phyloP scores from a whole-genome alignment of 1,139 yeast genomes.

The Pichia sp. region DNA sequence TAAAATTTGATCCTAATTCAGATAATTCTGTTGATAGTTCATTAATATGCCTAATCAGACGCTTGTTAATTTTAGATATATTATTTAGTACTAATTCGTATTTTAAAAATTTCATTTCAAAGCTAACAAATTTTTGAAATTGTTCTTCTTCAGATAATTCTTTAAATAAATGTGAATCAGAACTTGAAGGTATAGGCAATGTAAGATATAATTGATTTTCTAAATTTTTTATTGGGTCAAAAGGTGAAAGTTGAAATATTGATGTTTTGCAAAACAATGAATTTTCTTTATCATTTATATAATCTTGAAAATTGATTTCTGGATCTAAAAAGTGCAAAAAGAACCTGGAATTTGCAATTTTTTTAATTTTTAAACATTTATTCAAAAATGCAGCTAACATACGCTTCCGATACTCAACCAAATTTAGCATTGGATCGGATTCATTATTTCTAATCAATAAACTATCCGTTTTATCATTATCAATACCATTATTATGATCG shows the following conservation, averaged over 20 bases:
- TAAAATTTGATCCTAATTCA: slow-evolving; percentile 66
- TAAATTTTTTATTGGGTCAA: slow-evolving; percentile 25
- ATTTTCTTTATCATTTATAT: slow-evolving; percentile 24
- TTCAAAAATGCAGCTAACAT: slow-evolving; percentile 73
- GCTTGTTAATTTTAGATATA: slow-evolving; percentile 62
- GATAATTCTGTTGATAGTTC: slow-evolving; percentile 64
- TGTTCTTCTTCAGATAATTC: slow-evolving; percentile 26
- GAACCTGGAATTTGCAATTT: slow-evolving; percentile 53
- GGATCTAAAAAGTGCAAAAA: slow-evolving; percentile 81
- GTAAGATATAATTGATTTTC: slow-evolving; percentile 29
- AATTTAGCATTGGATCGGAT: slow-evolving; percentile 21
- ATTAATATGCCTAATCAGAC: slow-evolving; percentile 53
- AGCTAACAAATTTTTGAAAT: slow-evolving; percentile 34
- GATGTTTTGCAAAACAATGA: slow-evolving; percentile 23
- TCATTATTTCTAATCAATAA: neutral
- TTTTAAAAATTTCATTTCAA: slow-evolving; percentile 46
- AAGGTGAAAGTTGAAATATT: slow-evolving; percentile 26
- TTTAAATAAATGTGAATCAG: slow-evolving; percentile 21
- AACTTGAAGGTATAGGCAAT: slow-evolving; percentile 27
- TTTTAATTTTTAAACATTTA: slow-evolving; percentile 57
- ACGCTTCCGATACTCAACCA: slow-evolving; percentile 63
- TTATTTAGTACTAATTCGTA: slow-evolving; percentile 50
- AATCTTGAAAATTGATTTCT: slow-evolving; percentile 60
- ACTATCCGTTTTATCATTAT: slow-evolving; percentile 2
- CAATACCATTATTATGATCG: neutral